Conservation (phyloP, 768 basidiomycete genomes). For the Boletus sp. region DNA sequence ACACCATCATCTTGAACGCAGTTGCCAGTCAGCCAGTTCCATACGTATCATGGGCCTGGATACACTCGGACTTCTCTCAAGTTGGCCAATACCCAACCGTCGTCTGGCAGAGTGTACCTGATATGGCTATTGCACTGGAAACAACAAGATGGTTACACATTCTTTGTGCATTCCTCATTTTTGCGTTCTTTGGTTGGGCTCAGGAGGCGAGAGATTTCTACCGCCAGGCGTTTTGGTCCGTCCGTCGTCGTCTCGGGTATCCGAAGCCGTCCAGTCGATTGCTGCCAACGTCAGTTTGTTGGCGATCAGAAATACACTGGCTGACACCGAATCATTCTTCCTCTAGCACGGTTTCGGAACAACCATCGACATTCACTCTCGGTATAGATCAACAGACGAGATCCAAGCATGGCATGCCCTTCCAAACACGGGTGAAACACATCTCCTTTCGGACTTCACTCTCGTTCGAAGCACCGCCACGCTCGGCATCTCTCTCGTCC, state of each 20-base stretch:
- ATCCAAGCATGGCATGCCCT: not conserved
- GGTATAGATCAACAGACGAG: not conserved
- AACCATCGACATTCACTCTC: not conserved
- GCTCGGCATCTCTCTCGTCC: not conserved
- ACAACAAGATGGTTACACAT: conserved; percentile 3
- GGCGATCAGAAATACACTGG: no score
- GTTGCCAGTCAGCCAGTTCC: conserved; percentile 14
- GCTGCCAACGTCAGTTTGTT: not conserved
- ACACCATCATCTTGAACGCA: conserved; percentile 13
- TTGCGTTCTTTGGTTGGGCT: conserved; percentile 55
- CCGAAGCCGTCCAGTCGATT: not conserved
- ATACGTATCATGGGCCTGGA: conserved; percentile 49
- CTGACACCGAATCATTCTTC: not conserved
- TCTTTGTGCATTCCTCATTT: conserved; percentile 41
- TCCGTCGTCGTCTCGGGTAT: conserved; percentile 17
- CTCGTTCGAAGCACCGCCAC: not conserved
- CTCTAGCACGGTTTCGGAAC: not conserved
- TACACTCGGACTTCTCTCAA: conserved; percentile 46
- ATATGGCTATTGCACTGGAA: no score
- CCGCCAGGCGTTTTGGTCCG: conserved; percentile 20
- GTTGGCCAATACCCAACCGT: conserved; percentile 38
- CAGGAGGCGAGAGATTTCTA: conserved; percentile 49
- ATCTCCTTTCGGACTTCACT: not conserved
- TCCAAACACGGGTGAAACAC: not conserved
- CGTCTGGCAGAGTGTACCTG: conserved; percentile 35